A percentile compares a stretch with the other conserved stretches of the same genome.
phyloP scores from a whole-genome alignment of 768 basidiomycete genomes.

The Suillus plorans region DNA sequence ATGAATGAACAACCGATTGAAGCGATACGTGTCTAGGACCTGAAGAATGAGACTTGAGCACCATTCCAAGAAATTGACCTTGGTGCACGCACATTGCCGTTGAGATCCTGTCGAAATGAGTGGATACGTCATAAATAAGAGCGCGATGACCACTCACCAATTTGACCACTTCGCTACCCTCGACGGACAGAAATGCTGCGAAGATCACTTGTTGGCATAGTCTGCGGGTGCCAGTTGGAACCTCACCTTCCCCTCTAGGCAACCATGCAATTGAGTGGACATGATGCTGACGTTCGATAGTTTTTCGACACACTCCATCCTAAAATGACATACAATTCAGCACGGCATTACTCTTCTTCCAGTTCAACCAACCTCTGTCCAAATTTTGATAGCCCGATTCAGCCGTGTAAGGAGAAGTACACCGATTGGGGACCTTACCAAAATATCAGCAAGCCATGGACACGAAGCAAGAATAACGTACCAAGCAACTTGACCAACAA shows the following conservation, averaged over 20 bases:
- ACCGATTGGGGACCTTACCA: slow-evolving; percentile 61
- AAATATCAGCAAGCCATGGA: slow-evolving; percentile 5
- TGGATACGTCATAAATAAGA: slow-evolving; percentile 8
- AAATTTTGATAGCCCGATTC: slow-evolving; percentile 63
- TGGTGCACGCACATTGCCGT: slow-evolving; percentile 47
- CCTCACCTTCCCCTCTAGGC: slow-evolving; percentile 57
- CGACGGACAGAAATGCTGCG: slow-evolving; percentile 69
- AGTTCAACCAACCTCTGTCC: slow-evolving; percentile 53
- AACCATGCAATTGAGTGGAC: slow-evolving; percentile 72
- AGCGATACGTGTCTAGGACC: slow-evolving; percentile 57
- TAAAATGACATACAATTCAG: slow-evolving; percentile 21
- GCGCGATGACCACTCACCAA: slow-evolving; percentile 39
- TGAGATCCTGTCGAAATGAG: slow-evolving; percentile 45
- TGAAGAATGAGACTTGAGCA: slow-evolving; percentile 19
- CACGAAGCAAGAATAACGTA: slow-evolving; percentile 21
- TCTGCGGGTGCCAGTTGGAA: background rate
- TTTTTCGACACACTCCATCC: slow-evolving; percentile 69
- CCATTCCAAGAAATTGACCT: background rate
- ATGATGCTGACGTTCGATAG: slow-evolving; percentile 53
- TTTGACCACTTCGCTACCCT: slow-evolving; percentile 59
- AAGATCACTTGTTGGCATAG: background rate
- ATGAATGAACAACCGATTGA: slow-evolving; percentile 63
- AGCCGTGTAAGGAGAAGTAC: slow-evolving; percentile 64
- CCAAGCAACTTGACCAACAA: slow-evolving; percentile 79
- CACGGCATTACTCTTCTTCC: no score